Base-by-base conservation (phyloP, 495 filamentous ascomycete species). In the Talaromyces liani region DNA sequence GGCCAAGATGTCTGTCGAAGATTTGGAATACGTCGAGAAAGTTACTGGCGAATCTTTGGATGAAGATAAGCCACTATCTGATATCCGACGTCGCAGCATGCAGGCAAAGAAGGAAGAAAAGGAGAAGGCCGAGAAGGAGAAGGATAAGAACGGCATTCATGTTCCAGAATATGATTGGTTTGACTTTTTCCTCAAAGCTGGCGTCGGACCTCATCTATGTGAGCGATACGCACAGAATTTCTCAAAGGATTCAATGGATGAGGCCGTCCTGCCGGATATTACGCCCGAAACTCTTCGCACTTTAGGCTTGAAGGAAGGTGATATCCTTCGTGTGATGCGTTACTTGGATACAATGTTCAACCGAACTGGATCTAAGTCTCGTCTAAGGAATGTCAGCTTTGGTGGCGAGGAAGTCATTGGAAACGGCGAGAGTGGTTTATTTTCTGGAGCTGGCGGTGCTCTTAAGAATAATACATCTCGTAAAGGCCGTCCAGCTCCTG, bases 131-230 rank as follows among this genome's bases (percentile, higher is more conserved):
- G 18, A 72, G 65, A 63, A 67, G 60, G 69, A 76, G 64, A 68
- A 69, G 69, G 69, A 77, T 31, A 70, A 68, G 58, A 69, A 82
- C 25, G 85, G 86, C 58, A 84, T 82, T 27, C 79, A 81, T 25
- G 76, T 90, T 45, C 86, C 71, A 85, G 87, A 92, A 51, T 96
- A 98, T 69, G 94, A 99, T 72, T 99, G 94, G 94, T 99, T 98
- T 70, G 91, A 97, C 66, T 98, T 99, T 77, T 99, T 99, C 80
- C 78, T 99, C 24, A 83, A 86, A 62, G 92, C 92, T 71, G 94
- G 95, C 33, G 91, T 98, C 63, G 89, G 90, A 61, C 89, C 91
- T 36, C 89, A 93, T 67, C 88, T 94, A 53, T 98, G 94, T 74
- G 92, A 97, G 73, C 84, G 95, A 45, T 99, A 99, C 71, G 87